Evolutionary conservation across 2,329 filamentous ascomycete genomes (phyloP).

Genomic region (Pseudogymnoascus pannorum): DNA sequence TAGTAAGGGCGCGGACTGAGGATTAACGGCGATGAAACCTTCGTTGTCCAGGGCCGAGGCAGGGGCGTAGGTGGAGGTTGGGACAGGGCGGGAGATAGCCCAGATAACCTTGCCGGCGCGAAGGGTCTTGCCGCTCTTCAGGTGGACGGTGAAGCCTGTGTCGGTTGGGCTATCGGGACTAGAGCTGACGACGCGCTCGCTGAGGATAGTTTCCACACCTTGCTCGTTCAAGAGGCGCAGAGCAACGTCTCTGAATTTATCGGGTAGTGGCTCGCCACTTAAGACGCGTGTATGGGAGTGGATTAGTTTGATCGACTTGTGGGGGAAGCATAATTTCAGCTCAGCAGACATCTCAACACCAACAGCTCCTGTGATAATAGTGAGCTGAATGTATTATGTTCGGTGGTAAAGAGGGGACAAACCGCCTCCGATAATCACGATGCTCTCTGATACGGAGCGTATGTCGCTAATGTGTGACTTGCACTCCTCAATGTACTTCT

Average conservation of each 20-base stretch:
- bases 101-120: conserved; percentile 59
- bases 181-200: conserved; percentile 47
- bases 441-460: conserved; percentile 44
- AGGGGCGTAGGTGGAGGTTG: conserved; percentile 59
- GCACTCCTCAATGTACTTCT: conserved; percentile 57
- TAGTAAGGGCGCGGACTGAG: conserved; percentile 37
- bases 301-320: conserved; percentile 61
- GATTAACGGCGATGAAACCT: conserved; percentile 56
- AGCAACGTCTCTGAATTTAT: conserved; percentile 58
- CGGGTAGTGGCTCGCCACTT: conserved; percentile 64
- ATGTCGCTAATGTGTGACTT: conserved; percentile 51
- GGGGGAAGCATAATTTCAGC: conserved; percentile 60
- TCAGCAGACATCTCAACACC: conserved; percentile 79
- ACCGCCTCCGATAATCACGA: conserved; percentile 69
- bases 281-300: conserved; percentile 66
- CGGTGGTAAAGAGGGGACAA: conserved; percentile 13
- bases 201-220: conserved; percentile 59
- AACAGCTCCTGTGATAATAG: conserved; percentile 51
- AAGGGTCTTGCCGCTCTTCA: conserved; percentile 54
- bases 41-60: conserved; percentile 50
- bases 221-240: conserved; percentile 50
- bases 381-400: background rate
- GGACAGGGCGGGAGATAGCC: conserved; percentile 56
- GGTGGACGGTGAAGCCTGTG: conserved; percentile 35
- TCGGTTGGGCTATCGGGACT: conserved; percentile 39